Evolutionary conservation across 2,329 filamentous ascomycete genomes (phyloP), one percentile per base, ranked within the genome.

Genomic region (Dothideomycetes sp.): DNA sequence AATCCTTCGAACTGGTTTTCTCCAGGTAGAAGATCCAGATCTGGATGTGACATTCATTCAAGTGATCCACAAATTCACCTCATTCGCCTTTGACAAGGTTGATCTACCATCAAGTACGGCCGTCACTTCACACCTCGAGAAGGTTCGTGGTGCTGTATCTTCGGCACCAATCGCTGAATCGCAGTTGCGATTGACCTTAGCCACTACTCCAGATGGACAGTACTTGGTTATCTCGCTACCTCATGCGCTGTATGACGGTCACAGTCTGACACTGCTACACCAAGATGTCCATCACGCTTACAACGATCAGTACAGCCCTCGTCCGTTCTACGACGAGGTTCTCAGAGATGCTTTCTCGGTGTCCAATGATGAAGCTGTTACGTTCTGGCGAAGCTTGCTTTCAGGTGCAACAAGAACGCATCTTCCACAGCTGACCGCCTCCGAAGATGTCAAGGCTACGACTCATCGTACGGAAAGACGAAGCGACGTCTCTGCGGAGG

Each of bases 181-280:
- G 50, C 60, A 17, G 36, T 57, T 51, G 19, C 59, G 59, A 12
- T 41, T 75, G 11, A 60, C 58, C 3, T 36, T 68, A 4, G 49
- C 68, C 15, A 47, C 56, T 12, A 53, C 61, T 15, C 41, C 52
- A 0, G 36, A 46, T 5, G 55, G 60, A 12, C 54, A 40, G 3
- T 71, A 70, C 43, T 51, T 77, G n/a, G 44, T 75, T 4, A 57
- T 95, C 1, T 88, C 85, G 0, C 78, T 94, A 27, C 74, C 87
- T 0, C 88, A 95, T 60, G 85, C 87, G 1, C 68, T 94, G 15
- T 95, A 95, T 49, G 88, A 95, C 54, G 88, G 88, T 1, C 87
- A 80, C 75, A 94, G 87, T 3, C 70, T 95, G 10, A 67, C 69
- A 3, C 63, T 93, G 12, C 60, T 95, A 1, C 85, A 91, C 51